Percentiles rank a stretch among this genome's conserved stretches.
Conservation (phyloP, 106 monocot genomes). For the Dioscorea alata region DNA sequence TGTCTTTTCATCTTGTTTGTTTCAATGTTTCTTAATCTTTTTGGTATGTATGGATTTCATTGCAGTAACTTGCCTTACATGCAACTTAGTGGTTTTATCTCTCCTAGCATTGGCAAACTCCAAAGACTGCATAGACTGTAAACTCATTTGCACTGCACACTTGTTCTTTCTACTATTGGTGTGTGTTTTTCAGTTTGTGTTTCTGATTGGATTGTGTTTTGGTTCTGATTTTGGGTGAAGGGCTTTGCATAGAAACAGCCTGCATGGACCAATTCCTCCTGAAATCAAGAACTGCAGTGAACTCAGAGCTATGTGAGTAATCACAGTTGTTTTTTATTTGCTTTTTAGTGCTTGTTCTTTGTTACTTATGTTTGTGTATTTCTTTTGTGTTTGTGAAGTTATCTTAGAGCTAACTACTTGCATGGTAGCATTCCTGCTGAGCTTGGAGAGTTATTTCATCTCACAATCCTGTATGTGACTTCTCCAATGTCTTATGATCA, state of each 20-base stretch:
- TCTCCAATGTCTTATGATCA: neutral
- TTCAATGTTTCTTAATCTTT: neutral
- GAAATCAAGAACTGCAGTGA: conserved; percentile 81
- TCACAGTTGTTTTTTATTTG: neutral
- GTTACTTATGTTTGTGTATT: neutral
- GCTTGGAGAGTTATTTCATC: conserved; percentile 59
- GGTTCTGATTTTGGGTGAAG: conserved; percentile 20
- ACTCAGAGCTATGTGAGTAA: conserved; percentile 69
- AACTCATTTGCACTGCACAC: neutral
- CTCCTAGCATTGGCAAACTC: conserved; percentile 89
- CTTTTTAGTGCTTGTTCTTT: neutral
- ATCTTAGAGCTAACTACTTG: conserved; percentile 82
- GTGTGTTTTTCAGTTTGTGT: too few species aligned
- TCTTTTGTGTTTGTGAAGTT: conserved; percentile 35
- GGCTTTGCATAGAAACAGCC: conserved; percentile 84
- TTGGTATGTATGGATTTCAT: neutral
- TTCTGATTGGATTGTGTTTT: too few species aligned
- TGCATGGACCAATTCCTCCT: conserved; percentile 74
- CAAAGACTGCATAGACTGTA: conserved; percentile 76
- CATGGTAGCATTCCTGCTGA: conserved; percentile 82
- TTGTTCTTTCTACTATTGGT: too few species aligned
- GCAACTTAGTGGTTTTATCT: conserved; percentile 79
- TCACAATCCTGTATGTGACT: conserved; percentile 66
- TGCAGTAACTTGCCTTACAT: conserved; percentile 79
- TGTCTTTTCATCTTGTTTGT: neutral